phyloP scores from a whole-genome alignment of 2,329 filamentous ascomycete species.

The Fusarium redolens region DNA sequence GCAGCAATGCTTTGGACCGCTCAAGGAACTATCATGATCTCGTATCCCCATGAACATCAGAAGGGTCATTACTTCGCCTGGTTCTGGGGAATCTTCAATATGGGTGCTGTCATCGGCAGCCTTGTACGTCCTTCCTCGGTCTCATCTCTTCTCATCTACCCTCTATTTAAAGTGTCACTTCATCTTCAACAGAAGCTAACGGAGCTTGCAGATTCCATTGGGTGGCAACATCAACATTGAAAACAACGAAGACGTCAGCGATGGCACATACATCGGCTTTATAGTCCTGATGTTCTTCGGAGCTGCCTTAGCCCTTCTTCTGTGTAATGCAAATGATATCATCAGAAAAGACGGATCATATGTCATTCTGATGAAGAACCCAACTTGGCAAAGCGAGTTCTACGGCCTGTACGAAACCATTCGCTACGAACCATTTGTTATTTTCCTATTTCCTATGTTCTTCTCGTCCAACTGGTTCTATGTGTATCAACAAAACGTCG shows the following conservation, averaged over 20 bases:
- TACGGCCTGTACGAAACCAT: conserved; percentile 80
- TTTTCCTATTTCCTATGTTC: conserved; percentile 84
- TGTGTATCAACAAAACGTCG: conserved; percentile 79
- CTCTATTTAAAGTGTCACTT: fast-evolving
- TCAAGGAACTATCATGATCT: conserved; percentile 89
- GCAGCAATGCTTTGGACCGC: conserved; percentile 85
- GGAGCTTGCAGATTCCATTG: conserved; percentile 56
- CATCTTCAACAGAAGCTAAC: not conserved
- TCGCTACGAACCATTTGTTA: conserved; percentile 72
- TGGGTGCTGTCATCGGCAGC: conserved; percentile 88
- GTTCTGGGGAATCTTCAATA: conserved; percentile 96
- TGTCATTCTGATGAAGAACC: conserved; percentile 90
- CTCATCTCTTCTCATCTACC: fast-evolving
- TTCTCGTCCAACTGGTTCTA: conserved; percentile 87
- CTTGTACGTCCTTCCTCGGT: conserved; percentile 53
- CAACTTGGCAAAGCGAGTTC: conserved; percentile 84
- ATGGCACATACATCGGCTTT: conserved; percentile 88
- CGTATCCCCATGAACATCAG: conserved; percentile 81
- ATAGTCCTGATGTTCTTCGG: conserved; percentile 82
- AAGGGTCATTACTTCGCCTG: conserved; percentile 91
- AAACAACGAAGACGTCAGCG: conserved; percentile 59
- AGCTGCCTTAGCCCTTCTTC: conserved; percentile 73
- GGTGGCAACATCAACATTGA: conserved; percentile 33
- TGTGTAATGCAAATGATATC: conserved; percentile 78
- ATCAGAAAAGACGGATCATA: conserved; percentile 80